Conservation (phyloP, 495 filamentous ascomycete genomes). For the Podospora pseudocomata region DNA sequence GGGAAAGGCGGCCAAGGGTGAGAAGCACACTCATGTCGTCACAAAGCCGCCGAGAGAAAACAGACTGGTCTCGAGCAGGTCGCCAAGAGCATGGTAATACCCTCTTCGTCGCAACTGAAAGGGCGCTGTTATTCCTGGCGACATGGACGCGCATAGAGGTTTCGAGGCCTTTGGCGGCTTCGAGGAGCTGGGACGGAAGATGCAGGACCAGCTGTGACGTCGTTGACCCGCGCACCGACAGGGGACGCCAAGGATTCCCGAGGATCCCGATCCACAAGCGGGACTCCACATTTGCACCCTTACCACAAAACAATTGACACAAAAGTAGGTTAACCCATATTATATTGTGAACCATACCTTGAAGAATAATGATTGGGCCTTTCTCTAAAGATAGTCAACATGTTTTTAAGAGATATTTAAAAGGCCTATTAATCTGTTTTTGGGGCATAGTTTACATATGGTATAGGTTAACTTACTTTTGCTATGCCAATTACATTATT, state of each 20-base stretch:
- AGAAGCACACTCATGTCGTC: slow-evolving; percentile 32
- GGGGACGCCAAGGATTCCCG: background rate
- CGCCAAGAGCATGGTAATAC: slow-evolving; percentile 23
- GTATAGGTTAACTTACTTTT: no score
- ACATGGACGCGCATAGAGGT: background rate
- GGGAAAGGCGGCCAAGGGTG: slow-evolving; percentile 28
- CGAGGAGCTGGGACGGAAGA: background rate
- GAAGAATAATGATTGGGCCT: no score
- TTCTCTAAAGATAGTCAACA: no score
- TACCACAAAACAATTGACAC: no score
- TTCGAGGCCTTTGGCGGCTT: background rate
- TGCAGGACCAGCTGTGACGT: slow-evolving; percentile 17
- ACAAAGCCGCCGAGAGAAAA: slow-evolving; percentile 7
- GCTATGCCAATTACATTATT: no score
- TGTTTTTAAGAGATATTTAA: no score
- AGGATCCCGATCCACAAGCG: slow-evolving; percentile 8
- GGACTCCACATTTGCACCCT: background rate
- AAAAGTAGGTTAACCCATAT: no score
- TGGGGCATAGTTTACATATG: no score
- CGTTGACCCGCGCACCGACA: slow-evolving; percentile 10
- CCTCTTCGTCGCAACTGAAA: slow-evolving; percentile 4
- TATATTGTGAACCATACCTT: no score
- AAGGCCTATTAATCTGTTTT: no score
- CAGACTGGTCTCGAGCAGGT: slow-evolving; percentile 6
- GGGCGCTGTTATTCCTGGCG: background rate